Base-by-base conservation (phyloP, 1,284 basidiomycete species). In the Cryptococcus hybrid region DNA sequence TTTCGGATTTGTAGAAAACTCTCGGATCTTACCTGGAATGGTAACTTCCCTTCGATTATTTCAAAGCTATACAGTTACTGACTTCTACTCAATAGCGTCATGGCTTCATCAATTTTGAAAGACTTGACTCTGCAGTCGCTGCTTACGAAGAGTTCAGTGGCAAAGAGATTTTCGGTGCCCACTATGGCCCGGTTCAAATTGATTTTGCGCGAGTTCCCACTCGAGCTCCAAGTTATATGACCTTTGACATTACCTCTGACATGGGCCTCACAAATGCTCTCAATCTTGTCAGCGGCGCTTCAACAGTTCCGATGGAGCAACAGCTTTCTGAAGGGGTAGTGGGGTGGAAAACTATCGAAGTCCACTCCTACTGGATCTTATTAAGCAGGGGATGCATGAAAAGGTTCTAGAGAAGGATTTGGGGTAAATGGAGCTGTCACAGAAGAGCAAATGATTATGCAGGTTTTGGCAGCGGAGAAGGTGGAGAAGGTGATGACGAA, bases 381-480 rank as follows among this genome's bases (percentile, higher is more conserved):
- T 95, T 67, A 87, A 85, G 34, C 85, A 87, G 55, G 90, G 92
- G n/a, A 82, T 85, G 58, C 90, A 93, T 70, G 85, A 83, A 53
- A 69, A 73, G 55, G 80, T 64, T 70, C 83, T 58, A 7, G 73
- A 75, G 46, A 72, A 70, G 42, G 66, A 70, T 3, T 51, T 71
- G 55, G 15, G 6, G 12, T 24, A 12, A 69, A 64, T 30, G 83
- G 88, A 34, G 85, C 84, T 1, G 84, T 90, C 55, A 90, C 87
- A n/a, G 88, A 97, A 75, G 89, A 95, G 77, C 92, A 96, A 78
- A 89, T 97, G 86, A 88, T 98, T 62, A 89, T 98, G 88, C 86
- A 87, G 24, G 18, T 18, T 18, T 99, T 38, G 88, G 88, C 63
- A 86, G 89, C 18, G 92, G 94, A 35, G 91, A 47, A 30, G 46